Evolutionary conservation across 2,329 filamentous ascomycete genomes (phyloP), one percentile per base, ranked within the genome.

Genomic region (Lasiodiplodia citricola): DNA sequence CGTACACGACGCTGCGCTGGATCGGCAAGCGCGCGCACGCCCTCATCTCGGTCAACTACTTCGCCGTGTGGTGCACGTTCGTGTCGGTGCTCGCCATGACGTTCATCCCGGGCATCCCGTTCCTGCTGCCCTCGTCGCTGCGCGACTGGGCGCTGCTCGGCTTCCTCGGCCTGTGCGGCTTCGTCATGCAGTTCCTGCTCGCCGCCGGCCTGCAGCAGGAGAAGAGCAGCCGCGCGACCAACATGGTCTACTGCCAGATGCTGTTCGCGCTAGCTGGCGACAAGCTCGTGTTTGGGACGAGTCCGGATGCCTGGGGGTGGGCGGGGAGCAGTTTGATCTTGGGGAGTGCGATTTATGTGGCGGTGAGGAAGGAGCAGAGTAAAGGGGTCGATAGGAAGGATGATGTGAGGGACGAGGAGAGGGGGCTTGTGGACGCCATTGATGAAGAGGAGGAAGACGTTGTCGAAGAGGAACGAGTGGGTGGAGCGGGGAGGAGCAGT

Each of bases 1-100:
- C 93, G 8, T 94, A 90, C 75, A 93, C 90, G 0, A 88, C 88
- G 0, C 91, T 97, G 71, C 87, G 93, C 18, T 89, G 91, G 79
- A 95, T 97, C 70, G 94, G 94, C 16, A 88, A 88, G 73, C 87
- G 92, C 35, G 91, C 92, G 0, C 93, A 97, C 76, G 88, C 94
- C 0, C 83, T 97, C n/a, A 89, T 97, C 68, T 91, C 88, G 2
- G 92, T 97, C 68, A 96, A 93, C 74, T 96, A 94, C 79, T 97
- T 97, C 75, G 88, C 89, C 3, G 82, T 84, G 0, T 90, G 88
- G 81, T 92, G 90, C 73, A 90, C 88, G 0, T 73, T 94, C 2
- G 88, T 97, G 58, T 90, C 90, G 54, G 76, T 86, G 2, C 73
- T 87, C 0, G 87, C 87, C 37, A 87, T 96, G 71, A 87, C 88